Percentiles rank a stretch among this genome's conserved stretches.
Evolutionary conservation across 1,284 basidiomycete genomes (phyloP).

Genomic region (Cutaneotrichosporon sp.): DNA sequence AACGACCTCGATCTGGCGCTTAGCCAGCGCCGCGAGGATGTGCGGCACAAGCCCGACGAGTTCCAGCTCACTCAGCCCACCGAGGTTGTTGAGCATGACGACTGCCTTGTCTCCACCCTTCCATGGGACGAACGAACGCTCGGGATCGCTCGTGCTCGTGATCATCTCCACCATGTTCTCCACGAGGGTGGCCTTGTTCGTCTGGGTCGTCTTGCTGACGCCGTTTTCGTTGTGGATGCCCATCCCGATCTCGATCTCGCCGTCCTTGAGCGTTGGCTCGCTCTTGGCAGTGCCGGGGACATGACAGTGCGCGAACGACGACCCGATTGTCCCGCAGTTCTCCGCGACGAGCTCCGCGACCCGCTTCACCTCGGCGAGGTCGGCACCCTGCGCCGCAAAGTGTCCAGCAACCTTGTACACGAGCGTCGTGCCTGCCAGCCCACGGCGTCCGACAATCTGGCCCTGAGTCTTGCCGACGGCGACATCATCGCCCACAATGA

Average conservation of each 20-base stretch:
- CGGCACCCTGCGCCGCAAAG: slow-evolving; percentile 67
- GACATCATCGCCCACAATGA: slow-evolving; percentile 89
- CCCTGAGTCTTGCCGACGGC: slow-evolving; percentile 67
- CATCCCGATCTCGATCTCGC: slow-evolving; percentile 80
- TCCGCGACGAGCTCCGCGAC: slow-evolving; percentile 68
- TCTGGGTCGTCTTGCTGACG: slow-evolving; percentile 63
- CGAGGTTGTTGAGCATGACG: slow-evolving; percentile 59
- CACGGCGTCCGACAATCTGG: slow-evolving; percentile 56
- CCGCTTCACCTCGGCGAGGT: slow-evolving; percentile 70
- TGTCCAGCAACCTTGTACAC: slow-evolving; percentile 92
- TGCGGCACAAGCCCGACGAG: slow-evolving; percentile 60
- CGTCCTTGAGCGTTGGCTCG: slow-evolving; percentile 21
- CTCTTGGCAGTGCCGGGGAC: slow-evolving; percentile 24
- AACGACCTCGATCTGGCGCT: slow-evolving; percentile 61
- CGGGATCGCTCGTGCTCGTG: slow-evolving; percentile 70
- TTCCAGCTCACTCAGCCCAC: slow-evolving; percentile 83
- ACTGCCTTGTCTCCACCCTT: slow-evolving; percentile 62
- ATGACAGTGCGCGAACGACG: slow-evolving; percentile 89
- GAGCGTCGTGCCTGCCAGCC: slow-evolving; percentile 82
- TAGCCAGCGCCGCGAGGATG: slow-evolving; percentile 57
- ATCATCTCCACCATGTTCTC: slow-evolving; percentile 70
- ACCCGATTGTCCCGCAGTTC: slow-evolving; percentile 73
- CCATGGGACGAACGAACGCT: slow-evolving; percentile 83
- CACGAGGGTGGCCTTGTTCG: slow-evolving; percentile 68
- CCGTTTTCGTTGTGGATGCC: slow-evolving; percentile 90